Evolutionary conservation across 768 basidiomycete genomes (phyloP), one percentile per base, ranked within the genome.

Genomic region (Macrocybe gigantea): DNA sequence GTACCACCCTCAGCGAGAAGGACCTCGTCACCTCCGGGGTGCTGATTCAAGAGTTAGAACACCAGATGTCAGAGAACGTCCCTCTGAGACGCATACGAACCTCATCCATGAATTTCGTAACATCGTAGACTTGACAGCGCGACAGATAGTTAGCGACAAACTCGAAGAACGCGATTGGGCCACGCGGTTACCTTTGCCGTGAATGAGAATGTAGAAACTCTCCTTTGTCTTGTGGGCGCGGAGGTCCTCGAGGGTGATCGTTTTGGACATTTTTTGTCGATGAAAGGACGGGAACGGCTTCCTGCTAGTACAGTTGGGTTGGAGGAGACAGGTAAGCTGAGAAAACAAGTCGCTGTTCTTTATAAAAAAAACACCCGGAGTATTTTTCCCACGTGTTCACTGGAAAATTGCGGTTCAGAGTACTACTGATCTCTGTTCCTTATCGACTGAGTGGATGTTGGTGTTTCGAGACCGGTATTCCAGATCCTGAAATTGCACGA

Each of bases 1-100:
- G 62, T 69, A 85, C 90, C 89, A 61, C 82, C 85, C 71, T 99
- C 96, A 50, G 89, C 86, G 45, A 97, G 68, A 53, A 99, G 80
- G 47, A 99, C 95, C 73, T 99, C 96, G 72, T 98, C 96, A 53
- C 96, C 96, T 65, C 95, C 95, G 15, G 93, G 94, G 62, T 96
- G 94, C 94, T 90, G 61, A 12, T 44, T 44, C 31, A 35, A 33
- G 42, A 22, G 30, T 36, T 8, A 7, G 12, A 41, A 34, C 47
- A 4, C 33, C 53, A 36, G 41, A 44, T 22, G 48, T 38, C 29
- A 6, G n/a, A 15, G 15, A 15, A 44, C 33, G 12, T 13, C 15
- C 9, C 29, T 15, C 29, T 8, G 9, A 30, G 43, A 36, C 10
- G 22, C 49, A 37, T 34, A 60, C 70, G 49, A 63, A 90, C 92